Conservation (phyloP, 768 basidiomycete genomes). For the Tulasnella sp. region DNA sequence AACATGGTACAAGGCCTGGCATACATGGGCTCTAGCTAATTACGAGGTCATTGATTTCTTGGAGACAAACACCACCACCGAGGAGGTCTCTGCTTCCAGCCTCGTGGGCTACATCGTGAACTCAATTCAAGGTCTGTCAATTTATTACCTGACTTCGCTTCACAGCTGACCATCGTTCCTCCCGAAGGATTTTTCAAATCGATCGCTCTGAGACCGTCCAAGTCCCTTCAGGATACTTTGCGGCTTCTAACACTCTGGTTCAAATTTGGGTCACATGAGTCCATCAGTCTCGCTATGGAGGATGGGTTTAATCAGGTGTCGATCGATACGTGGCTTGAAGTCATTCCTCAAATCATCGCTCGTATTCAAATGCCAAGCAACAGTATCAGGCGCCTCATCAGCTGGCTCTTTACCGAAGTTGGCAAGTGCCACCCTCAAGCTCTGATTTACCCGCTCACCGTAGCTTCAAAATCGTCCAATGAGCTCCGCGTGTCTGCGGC, state of each 20-base stretch:
- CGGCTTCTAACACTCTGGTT: slow-evolving; percentile 95
- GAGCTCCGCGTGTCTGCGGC: slow-evolving; percentile 71
- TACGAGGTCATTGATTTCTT: slow-evolving; percentile 83
- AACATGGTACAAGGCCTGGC: slow-evolving; percentile 99
- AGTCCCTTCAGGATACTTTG: slow-evolving; percentile 89
- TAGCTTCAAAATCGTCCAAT: slow-evolving; percentile 93
- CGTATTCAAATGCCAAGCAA: slow-evolving; percentile 89
- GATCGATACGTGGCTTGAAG: slow-evolving; percentile 97
- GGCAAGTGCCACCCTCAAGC: slow-evolving; percentile 97
- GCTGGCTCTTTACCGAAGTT: slow-evolving; percentile 77
- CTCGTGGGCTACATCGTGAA: slow-evolving; percentile 80
- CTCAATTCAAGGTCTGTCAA: slow-evolving; percentile 66
- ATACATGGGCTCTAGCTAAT: slow-evolving; percentile 95
- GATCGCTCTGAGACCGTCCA: slow-evolving; percentile 77
- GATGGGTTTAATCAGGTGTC: slow-evolving; percentile 80
- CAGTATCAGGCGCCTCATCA: slow-evolving; percentile 81
- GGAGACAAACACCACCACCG: slow-evolving; percentile 47
- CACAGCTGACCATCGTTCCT: background rate
- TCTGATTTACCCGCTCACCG: slow-evolving; percentile 87
- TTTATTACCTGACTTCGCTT: background rate
- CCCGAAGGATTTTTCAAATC: slow-evolving; percentile 83
- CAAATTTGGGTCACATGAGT: slow-evolving; percentile 84
- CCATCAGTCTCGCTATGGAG: slow-evolving; percentile 81
- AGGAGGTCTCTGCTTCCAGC: slow-evolving; percentile 47
- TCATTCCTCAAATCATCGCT: slow-evolving; percentile 97